Evolutionary conservation across 176 grass and related monocot species (phyloP).

Genomic region (Musa beccarii): DNA sequence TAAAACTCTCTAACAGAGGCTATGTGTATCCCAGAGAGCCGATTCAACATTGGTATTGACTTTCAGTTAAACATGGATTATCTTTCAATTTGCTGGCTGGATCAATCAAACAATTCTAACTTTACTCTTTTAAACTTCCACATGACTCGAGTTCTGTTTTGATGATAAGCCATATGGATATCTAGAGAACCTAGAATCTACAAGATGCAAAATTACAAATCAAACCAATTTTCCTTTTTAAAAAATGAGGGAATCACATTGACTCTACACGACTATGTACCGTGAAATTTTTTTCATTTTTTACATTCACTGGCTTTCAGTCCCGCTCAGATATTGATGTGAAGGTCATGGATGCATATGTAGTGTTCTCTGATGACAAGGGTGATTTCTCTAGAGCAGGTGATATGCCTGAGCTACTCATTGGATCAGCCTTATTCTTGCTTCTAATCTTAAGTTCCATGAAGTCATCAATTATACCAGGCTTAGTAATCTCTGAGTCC

Average conservation of each 20-base stretch:
- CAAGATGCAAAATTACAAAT: not conserved
- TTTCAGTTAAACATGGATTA: not conserved
- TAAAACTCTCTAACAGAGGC: too few species aligned
- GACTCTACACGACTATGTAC: not conserved
- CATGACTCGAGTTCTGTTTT: not conserved
- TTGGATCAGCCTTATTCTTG: constrained; percentile 5
- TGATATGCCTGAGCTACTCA: constrained; percentile 7
- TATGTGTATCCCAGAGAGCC: not conserved
- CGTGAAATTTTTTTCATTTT: not conserved
- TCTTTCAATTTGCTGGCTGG: not conserved
- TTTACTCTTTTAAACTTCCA: not conserved
- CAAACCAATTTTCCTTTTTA: too few species aligned
- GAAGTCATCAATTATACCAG: constrained; percentile 51
- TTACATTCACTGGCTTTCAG: not conserved
- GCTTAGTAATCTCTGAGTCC: constrained; percentile 53
- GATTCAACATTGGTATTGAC: not conserved
- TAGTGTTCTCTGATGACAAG: not conserved
- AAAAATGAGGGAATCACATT: not conserved
- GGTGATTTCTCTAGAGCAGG: constrained; percentile 1
- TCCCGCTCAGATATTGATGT: not conserved
- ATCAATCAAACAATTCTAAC: not conserved
- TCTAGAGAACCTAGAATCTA: not conserved
- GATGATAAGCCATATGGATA: not conserved
- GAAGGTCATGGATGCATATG: constrained; percentile 6
- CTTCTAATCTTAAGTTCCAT: constrained; percentile 35